Conservation (phyloP, 495 filamentous ascomycete genomes). For the Hypoxylon fragiforme region DNA sequence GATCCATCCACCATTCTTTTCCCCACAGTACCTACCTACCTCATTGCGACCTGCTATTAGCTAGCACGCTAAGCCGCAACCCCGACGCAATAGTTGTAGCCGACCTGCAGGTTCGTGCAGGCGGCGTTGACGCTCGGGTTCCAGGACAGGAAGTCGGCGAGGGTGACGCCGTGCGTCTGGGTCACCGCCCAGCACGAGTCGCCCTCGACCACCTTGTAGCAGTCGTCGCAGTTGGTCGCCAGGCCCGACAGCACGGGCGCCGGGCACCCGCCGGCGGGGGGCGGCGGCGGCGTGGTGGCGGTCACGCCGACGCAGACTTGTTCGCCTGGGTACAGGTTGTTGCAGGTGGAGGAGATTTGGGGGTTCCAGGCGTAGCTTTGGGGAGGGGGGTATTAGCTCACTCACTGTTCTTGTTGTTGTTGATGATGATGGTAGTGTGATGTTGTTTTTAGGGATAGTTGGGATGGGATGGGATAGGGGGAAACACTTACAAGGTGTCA, state of each 20-base stretch:
- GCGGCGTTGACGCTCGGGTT: slow-evolving; percentile 34
- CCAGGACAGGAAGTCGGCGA: slow-evolving; percentile 22
- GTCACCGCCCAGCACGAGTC: slow-evolving; percentile 25
- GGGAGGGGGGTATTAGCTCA: slow-evolving; percentile 10
- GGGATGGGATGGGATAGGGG: neutral
- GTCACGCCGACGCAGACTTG: slow-evolving; percentile 22
- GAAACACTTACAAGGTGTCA: slow-evolving; percentile 24
- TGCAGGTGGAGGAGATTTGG: slow-evolving; percentile 24
- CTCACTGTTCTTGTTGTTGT: too few relatives aligned
- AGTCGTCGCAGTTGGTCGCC: slow-evolving; percentile 25
- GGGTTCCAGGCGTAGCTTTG: slow-evolving; percentile 37
- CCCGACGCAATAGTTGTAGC: slow-evolving; percentile 43
- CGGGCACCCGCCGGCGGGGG: slow-evolving; percentile 10
- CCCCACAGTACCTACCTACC: slow-evolving; percentile 3
- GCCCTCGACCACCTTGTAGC: slow-evolving; percentile 28
- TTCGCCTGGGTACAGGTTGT: slow-evolving; percentile 28
- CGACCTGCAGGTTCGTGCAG: slow-evolving; percentile 43
- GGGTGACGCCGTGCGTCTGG: slow-evolving; percentile 6
- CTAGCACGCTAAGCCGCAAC: too few relatives aligned
- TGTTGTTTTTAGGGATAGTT: neutral
- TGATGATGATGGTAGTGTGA: neutral
- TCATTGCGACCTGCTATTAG: too few relatives aligned
- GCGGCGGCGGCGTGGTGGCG: neutral
- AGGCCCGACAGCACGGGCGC: slow-evolving; percentile 8
- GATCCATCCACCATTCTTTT: too few relatives aligned